Conservation (phyloP, 345 rosid species). For the Orychophragmus violaceus region DNA sequence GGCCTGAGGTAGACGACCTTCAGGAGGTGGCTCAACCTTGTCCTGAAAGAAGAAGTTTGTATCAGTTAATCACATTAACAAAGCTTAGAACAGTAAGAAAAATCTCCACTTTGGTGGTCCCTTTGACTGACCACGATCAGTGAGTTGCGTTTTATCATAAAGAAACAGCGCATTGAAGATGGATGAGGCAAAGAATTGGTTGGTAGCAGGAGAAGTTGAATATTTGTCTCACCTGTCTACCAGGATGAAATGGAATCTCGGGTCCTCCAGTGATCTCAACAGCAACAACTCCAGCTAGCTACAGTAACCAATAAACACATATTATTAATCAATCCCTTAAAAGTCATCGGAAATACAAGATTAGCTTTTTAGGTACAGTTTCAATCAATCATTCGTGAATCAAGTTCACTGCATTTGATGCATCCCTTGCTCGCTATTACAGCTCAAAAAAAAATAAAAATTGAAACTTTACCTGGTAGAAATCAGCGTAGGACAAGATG, state of each 20-base stretch:
- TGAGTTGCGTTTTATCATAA: not conserved
- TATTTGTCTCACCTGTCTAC: constrained; percentile 46
- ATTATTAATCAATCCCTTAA: not conserved
- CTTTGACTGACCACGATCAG: not conserved
- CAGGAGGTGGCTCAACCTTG: constrained; percentile 75
- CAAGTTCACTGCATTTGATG: not conserved
- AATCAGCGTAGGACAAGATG: constrained; percentile 65
- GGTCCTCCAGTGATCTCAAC: constrained; percentile 88
- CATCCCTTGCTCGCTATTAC: not conserved
- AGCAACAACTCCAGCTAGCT: constrained; percentile 87
- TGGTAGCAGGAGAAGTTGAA: not conserved
- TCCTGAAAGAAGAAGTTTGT: constrained; percentile 39
- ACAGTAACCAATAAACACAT: not conserved
- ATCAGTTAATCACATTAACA: not conserved
- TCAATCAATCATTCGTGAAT: not conserved
- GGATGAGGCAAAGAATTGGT: not conserved
- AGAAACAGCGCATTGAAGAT: not conserved
- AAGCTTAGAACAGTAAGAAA: not conserved
- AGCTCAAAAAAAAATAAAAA: not conserved
- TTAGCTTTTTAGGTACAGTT: not conserved
- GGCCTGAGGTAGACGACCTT: constrained; percentile 88
- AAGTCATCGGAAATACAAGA: not conserved
- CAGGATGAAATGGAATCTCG: constrained; percentile 83
- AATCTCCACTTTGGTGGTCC: not conserved
- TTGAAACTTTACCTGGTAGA: constrained; percentile 49